A percentile compares a stretch with the other conserved stretches of the same genome.
phyloP scores from a whole-genome alignment of 345 rosid species.

The Acer negundo region DNA sequence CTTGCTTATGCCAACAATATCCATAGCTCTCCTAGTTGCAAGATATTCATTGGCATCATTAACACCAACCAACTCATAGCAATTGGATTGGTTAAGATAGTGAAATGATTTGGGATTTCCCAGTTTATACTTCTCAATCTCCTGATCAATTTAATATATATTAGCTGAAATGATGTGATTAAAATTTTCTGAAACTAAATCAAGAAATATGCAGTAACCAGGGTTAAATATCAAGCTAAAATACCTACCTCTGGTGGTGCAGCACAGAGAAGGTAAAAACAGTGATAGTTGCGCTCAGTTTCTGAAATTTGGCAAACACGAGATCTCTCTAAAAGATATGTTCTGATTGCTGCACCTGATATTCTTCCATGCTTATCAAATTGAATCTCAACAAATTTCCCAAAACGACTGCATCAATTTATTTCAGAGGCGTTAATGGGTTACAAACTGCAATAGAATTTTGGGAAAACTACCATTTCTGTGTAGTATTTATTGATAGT shows the following conservation, averaged over 20 bases:
- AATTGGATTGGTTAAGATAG: constrained; percentile 91
- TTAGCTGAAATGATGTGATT: constrained; percentile 25
- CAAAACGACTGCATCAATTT: constrained; percentile 70
- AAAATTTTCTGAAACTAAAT: constrained; percentile 2
- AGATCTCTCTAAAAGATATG: constrained; percentile 94
- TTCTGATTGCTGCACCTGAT: constrained; percentile 94
- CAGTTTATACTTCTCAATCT: constrained; percentile 74
- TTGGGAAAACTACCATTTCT: not conserved
- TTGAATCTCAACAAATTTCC: constrained; percentile 94
- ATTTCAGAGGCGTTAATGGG: constrained; percentile 11
- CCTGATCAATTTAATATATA: constrained; percentile 46
- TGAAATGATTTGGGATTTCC: constrained; percentile 85
- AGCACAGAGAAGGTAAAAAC: constrained; percentile 91
- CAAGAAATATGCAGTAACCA: constrained; percentile 12
- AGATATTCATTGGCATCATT: constrained; percentile 76
- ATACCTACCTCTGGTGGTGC: constrained; percentile 71
- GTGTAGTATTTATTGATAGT: not conserved
- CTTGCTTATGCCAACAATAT: constrained; percentile 74
- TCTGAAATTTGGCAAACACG: constrained; percentile 96
- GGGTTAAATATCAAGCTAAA: constrained; percentile 17
- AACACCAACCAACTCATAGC: constrained; percentile 72
- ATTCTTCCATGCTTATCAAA: constrained; percentile 76
- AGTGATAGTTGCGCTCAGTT: constrained; percentile 91
- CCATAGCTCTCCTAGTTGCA: constrained; percentile 87
- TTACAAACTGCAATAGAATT: not conserved